Percentiles rank a stretch among this genome's conserved stretches.
These are phyloP conservation scores for Rubia occidens DNA, from an alignment of 305 asterid species.

Conservation along the genomic window DNA sequence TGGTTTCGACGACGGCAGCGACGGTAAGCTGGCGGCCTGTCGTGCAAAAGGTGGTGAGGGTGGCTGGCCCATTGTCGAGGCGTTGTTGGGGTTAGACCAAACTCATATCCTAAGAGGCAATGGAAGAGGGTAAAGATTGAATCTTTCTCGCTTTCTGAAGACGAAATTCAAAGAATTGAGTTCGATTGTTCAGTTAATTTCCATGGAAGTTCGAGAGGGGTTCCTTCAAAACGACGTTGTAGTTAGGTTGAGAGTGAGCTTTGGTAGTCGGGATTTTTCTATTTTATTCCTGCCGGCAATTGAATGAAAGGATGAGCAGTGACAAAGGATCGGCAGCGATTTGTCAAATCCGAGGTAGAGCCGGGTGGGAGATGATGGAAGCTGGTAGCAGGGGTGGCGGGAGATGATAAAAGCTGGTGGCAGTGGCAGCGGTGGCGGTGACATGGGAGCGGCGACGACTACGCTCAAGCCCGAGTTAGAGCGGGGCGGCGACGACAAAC, in stretches of 20 bases:
- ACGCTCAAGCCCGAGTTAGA: too few species aligned
- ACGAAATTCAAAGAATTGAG: not conserved
- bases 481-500: too few species aligned
- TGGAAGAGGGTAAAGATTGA: conserved; percentile 15
- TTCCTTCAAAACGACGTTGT: conserved; percentile 13
- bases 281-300: not conserved
- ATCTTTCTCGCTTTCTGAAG: not conserved
- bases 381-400: too few species aligned
- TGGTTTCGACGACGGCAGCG: conserved; percentile 37
- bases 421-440: too few species aligned
- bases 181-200: not conserved
- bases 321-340: too few species aligned
- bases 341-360: too few species aligned
- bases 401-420: too few species aligned
- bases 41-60: conserved; percentile 54
- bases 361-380: too few species aligned
- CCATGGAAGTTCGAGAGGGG: not conserved
- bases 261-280: not conserved
- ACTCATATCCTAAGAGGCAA: conserved; percentile 63
- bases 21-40: conserved; percentile 36
- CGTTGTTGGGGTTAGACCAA: conserved; percentile 45
- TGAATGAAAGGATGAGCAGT: too few species aligned
- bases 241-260: not conserved
- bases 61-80: conserved; percentile 37
- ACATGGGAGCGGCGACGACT: too few species aligned